Evolutionary conservation across 805 yeast genomes (phyloP).

Genomic region (Ogataea glucozyma): DNA sequence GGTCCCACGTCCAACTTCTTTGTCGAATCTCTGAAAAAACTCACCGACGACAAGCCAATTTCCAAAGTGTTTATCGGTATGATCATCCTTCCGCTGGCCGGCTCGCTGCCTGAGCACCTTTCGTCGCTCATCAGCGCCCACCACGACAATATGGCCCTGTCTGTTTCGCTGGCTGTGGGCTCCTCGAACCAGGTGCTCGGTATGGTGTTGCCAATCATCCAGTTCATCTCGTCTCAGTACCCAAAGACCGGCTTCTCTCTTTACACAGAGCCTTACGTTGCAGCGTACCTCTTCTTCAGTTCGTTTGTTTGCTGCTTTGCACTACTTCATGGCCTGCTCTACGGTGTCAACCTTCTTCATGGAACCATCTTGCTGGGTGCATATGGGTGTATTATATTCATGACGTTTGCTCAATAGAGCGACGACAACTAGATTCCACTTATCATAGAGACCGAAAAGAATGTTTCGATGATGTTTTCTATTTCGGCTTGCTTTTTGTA

Average conservation of each 20-base stretch:
- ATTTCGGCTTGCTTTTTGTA: too few species aligned
- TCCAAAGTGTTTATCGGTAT: constrained; percentile 21
- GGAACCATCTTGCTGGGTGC: constrained; percentile 13
- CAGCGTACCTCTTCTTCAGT: constrained; percentile 17
- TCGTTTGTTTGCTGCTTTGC: constrained; percentile 12
- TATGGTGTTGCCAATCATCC: constrained; percentile 21
- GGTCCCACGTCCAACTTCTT: constrained; percentile 21
- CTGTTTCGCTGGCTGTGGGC: constrained; percentile 18
- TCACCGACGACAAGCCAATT: constrained; percentile 19
- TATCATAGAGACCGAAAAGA: too few species aligned
- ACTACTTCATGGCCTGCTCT: constrained; percentile 15
- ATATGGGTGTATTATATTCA: constrained; percentile 17
- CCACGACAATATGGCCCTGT: constrained; percentile 19
- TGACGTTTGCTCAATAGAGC: constrained; percentile 16
- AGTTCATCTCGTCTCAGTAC: constrained; percentile 20
- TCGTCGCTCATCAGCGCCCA: constrained; percentile 20
- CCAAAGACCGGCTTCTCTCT: constrained; percentile 19
- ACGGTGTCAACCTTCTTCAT: constrained; percentile 16
- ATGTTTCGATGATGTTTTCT: too few species aligned
- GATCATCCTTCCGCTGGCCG: constrained; percentile 20
- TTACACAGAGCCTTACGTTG: constrained; percentile 19
- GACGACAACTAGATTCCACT: neutral
- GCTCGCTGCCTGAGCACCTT: constrained; percentile 20
- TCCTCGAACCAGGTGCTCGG: constrained; percentile 21
- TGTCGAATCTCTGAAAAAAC: constrained; percentile 17